These are phyloP conservation scores for Eucalyptus decipiens DNA, from an alignment of 345 rosid species.

Conservation along the genomic window DNA sequence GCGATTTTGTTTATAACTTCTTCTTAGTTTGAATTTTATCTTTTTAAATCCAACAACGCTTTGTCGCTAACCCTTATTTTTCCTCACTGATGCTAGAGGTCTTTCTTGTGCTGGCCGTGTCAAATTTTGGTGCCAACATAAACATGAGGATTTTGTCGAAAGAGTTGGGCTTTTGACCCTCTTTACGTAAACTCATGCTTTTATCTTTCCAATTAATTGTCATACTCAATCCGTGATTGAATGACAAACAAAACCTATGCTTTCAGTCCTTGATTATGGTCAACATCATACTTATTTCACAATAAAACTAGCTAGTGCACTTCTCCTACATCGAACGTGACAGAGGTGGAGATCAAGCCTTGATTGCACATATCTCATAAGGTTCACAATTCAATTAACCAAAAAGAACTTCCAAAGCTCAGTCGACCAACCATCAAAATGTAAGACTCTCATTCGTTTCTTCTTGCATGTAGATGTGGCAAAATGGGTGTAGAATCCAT, in stretches of 20 bases:
- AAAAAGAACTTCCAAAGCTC: too few species aligned
- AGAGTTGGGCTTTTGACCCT: not conserved
- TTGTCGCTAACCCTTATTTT: not conserved
- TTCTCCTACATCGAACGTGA: not conserved
- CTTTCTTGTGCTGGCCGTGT: not conserved
- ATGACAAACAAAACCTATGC: not conserved
- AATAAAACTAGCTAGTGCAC: not conserved
- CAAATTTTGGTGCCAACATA: not conserved
- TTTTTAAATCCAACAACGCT: not conserved
- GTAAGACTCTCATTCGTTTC: too few species aligned
- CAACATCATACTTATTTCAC: not conserved
- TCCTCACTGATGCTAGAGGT: not conserved
- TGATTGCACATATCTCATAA: not conserved
- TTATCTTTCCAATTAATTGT: not conserved
- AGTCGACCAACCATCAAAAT: accelerated
- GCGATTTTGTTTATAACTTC: not conserved
- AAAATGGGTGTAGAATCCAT: too few species aligned
- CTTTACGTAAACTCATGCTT: not conserved
- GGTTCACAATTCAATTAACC: too few species aligned
- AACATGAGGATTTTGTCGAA: not conserved
- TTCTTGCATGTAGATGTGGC: too few species aligned
- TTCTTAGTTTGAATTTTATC: not conserved
- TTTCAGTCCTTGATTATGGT: not conserved
- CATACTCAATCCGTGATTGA: not conserved
- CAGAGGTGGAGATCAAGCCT: not conserved